Evolutionary conservation across 768 basidiomycete genomes (phyloP).

Genomic region (Ramaria sp.): DNA sequence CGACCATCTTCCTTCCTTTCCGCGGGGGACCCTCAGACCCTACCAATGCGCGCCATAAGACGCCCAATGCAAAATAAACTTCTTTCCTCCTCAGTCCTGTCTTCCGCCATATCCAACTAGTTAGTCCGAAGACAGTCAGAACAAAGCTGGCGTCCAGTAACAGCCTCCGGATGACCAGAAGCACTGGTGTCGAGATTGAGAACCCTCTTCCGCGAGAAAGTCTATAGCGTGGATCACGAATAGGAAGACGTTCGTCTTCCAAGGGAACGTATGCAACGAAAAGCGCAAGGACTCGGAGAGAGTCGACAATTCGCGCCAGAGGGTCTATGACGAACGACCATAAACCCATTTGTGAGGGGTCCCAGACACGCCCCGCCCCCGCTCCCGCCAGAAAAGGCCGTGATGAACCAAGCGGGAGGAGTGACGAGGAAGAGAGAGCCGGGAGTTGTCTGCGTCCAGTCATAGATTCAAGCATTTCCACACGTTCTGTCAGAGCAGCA

Average conservation of each 20-base stretch:
- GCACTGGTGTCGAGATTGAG: conserved; percentile 48
- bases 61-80: conserved; percentile 49
- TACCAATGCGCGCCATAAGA: conserved; percentile 60
- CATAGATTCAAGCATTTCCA: conserved; percentile 40
- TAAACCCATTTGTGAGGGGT: conserved; percentile 73
- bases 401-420: not conserved
- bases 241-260: conserved; percentile 9
- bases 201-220: conserved; percentile 23
- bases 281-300: conserved; percentile 36
- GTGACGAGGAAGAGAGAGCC: not conserved
- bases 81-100: conserved; percentile 62
- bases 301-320: conserved; percentile 37
- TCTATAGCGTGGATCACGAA: conserved; percentile 1
- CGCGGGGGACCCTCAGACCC: conserved; percentile 32
- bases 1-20: conserved; percentile 32
- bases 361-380: conserved; percentile 30
- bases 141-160: conserved; percentile 74
- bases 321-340: conserved; percentile 70
- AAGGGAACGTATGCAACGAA: conserved; percentile 37
- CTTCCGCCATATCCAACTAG: conserved; percentile 51
- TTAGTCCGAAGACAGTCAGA: conserved; percentile 45
- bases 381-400: conserved; percentile 1
- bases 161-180: conserved; percentile 59
- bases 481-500: conserved; percentile 69
- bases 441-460: conserved; percentile 13